Evolutionary conservation across 129 eudicot species (phyloP).

Genomic region (Ambrosia artemisiifolia): DNA sequence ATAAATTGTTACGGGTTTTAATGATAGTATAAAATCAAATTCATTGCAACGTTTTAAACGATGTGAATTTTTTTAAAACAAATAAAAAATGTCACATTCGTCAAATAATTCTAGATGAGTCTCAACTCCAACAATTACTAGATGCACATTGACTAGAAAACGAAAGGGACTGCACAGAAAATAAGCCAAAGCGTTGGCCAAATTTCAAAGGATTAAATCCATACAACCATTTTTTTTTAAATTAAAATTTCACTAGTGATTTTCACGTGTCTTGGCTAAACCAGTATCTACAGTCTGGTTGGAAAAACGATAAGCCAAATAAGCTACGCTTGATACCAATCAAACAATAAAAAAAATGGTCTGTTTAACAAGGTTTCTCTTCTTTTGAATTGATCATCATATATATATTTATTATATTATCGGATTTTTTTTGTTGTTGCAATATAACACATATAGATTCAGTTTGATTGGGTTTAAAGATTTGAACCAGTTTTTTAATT

Average conservation of each 20-base stretch:
- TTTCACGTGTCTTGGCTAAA: background rate
- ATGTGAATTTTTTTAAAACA: background rate
- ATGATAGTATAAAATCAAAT: background rate
- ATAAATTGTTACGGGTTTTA: background rate
- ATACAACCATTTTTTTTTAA: background rate
- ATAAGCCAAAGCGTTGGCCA: background rate
- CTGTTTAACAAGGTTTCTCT: background rate
- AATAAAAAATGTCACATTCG: constrained; percentile 8
- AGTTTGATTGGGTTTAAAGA: background rate
- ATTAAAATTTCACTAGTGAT: background rate
- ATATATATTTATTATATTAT: too few species aligned
- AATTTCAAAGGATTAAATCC: background rate
- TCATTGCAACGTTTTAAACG: background rate
- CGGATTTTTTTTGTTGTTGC: too few species aligned
- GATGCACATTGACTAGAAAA: constrained; percentile 30
- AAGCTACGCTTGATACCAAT: background rate
- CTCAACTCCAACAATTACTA: constrained; percentile 11
- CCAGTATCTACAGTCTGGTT: background rate
- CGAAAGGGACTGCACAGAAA: constrained; percentile 10
- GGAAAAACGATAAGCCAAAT: background rate
- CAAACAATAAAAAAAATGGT: background rate
- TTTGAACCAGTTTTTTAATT: background rate
- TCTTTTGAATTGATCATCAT: too few species aligned
- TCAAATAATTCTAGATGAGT: constrained; percentile 18
- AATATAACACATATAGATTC: too few species aligned